Base-by-base conservation (phyloP, 495 filamentous ascomycete genomes). In the Aspergillus funiculosus region DNA sequence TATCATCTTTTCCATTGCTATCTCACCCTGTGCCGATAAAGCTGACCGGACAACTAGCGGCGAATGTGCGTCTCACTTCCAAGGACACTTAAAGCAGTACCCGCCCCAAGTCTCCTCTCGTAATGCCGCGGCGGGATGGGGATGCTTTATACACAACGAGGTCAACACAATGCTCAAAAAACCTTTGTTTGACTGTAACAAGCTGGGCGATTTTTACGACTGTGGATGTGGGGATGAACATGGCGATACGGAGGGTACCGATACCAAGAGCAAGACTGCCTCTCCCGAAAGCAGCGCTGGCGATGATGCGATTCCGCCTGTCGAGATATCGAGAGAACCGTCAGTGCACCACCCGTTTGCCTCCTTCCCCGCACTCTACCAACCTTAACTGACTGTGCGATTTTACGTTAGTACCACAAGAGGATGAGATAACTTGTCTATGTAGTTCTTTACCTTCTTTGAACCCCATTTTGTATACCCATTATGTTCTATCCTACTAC, bases 1-100 rank as follows among this genome's bases (percentile, higher is more conserved):
- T 82, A 69, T 43, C 26, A 21, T n/a, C n/a, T 29, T n/a, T 18
- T 19, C 37, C 21, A 13, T 27, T 6, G n/a, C 10, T 19, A 8
- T 17, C 24, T 17, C 32, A 32, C 11, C 40, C 25, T 37, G 25
- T n/a, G 27, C 25, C 22, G 11, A 13, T 3, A n/a, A 54, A 34
- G 22, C 28, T 52, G 32, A 52, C 46, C 5, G 6, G 20, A 9
- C 31, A 35, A 15, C 30, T 32, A 94, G 90, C 59, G 90, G 91
- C 65, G 89, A 97, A 70, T 97, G 91, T 68, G 91, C 90, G 0
- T 68, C 78, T 24, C 91, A 97, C 64, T 97, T 97, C 70, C 87
- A 86, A 48, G 73, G 82, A 48, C 75, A 97, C 47, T 66, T 98
- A 6, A 70, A 69, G 25, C 80, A 87, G 46, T 97, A 80, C 56